A percentile compares a stretch with the other conserved stretches of the same genome.
These are phyloP conservation scores for Pseudomassariella vexata DNA, from an alignment of 2,329 filamentous ascomycete species.

Conservation along the genomic window DNA sequence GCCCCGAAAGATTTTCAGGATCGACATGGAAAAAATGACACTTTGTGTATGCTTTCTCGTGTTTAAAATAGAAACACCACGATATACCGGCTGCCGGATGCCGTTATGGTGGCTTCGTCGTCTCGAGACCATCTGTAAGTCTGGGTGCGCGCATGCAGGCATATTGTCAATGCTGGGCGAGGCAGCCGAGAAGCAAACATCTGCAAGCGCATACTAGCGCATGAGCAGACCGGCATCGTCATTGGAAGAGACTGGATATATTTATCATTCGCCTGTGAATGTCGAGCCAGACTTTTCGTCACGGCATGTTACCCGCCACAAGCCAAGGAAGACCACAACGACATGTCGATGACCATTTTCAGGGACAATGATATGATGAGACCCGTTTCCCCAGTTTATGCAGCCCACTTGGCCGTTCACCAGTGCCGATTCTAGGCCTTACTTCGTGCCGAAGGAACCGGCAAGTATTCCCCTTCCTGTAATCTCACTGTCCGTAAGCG, in stretches of 20 bases:
- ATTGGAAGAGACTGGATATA: background rate
- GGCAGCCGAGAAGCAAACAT: too few relatives aligned
- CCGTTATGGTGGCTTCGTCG: too few relatives aligned
- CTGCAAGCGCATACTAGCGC: background rate
- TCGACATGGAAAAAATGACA: constrained; percentile 4
- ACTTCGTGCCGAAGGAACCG: constrained; percentile 1
- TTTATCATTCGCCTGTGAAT: background rate
- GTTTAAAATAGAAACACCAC: constrained; percentile 2
- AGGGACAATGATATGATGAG: background rate
- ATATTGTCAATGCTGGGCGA: too few relatives aligned
- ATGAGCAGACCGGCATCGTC: background rate
- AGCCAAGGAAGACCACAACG: background rate
- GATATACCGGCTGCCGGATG: background rate
- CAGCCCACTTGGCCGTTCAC: background rate
- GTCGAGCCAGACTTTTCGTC: background rate
- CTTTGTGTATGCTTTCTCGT: constrained; percentile 1
- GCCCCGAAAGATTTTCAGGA: constrained; percentile 1
- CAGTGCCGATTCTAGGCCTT: constrained; percentile 1
- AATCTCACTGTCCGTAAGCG: background rate
- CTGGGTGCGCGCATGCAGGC: too few relatives aligned
- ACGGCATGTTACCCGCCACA: background rate
- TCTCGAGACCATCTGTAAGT: too few relatives aligned
- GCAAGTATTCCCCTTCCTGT: constrained; percentile 5
- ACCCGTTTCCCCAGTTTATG: constrained; percentile 6
- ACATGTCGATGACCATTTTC: background rate